Conservation (phyloP, 352 stramenopile species). For the Lagenidium giganteum region DNA sequence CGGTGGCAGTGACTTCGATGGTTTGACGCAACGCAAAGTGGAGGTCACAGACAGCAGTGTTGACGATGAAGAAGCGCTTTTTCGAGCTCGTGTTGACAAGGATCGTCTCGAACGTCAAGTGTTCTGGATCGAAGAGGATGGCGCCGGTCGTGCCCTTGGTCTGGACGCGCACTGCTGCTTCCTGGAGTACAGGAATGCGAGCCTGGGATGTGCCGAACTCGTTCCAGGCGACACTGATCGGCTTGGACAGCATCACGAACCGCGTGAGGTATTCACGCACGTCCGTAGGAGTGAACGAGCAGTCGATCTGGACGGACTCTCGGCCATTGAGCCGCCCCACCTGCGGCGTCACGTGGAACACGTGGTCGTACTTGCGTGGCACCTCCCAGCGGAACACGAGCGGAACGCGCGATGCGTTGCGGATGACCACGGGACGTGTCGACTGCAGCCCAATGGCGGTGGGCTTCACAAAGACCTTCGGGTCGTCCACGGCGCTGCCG, state of each 20-base stretch:
- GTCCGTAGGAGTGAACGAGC: slow-evolving; percentile 77
- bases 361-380: slow-evolving; percentile 40
- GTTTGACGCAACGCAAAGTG: slow-evolving; percentile 37
- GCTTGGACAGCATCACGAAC: slow-evolving; percentile 58
- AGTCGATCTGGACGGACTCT: slow-evolving; percentile 54
- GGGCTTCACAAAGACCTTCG: slow-evolving; percentile 76
- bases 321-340: slow-evolving; percentile 80
- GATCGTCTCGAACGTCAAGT: slow-evolving; percentile 73
- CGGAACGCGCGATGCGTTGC: slow-evolving; percentile 82
- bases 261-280: slow-evolving; percentile 69
- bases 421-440: slow-evolving; percentile 37
- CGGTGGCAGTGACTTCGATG: slow-evolving; percentile 14
- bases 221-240: slow-evolving; percentile 53
- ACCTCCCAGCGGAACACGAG: slow-evolving; percentile 83
- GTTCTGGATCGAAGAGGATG: slow-evolving; percentile 71
- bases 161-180: slow-evolving; percentile 51
- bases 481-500: slow-evolving; percentile 13
- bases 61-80: slow-evolving; percentile 64
- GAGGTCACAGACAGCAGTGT: slow-evolving; percentile 77
- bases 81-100: slow-evolving; percentile 78
- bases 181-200: slow-evolving; percentile 47
- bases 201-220: slow-evolving; percentile 7
- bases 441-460: slow-evolving; percentile 77
- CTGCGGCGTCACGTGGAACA: slow-evolving; percentile 65
- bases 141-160: slow-evolving; percentile 70